Conservation (phyloP, 108 stramenopile genomes). For the Pinguiococcus pyrenoidosus region DNA sequence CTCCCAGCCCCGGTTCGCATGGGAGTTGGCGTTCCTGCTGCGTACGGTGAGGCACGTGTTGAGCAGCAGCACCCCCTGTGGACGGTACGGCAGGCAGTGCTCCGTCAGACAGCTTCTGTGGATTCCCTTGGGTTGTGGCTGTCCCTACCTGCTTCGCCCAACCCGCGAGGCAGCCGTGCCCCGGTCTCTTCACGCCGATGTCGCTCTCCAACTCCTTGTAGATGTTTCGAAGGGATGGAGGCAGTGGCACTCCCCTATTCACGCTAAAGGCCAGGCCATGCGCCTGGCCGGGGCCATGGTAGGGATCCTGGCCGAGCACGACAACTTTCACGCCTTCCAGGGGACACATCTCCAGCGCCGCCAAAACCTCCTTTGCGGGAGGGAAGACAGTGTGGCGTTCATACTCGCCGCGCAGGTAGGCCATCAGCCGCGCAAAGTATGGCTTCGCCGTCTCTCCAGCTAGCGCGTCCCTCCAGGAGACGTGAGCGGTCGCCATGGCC, state of each 20-base stretch:
- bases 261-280: constrained; percentile 62
- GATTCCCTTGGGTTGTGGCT: constrained; percentile 4
- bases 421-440: constrained; percentile 26
- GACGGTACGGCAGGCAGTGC: no score
- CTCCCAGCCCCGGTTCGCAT: constrained; percentile 88
- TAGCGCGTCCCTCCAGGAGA: constrained; percentile 4
- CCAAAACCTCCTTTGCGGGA: constrained; percentile 57
- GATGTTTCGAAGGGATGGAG: constrained; percentile 85
- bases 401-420: constrained; percentile 18
- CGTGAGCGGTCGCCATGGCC: no score
- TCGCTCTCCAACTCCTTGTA: constrained; percentile 59
- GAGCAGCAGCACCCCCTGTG: constrained; percentile 86
- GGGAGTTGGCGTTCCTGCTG: constrained; percentile 66
- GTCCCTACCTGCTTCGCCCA: no score
- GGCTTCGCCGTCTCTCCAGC: constrained; percentile 18
- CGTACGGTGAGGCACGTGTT: constrained; percentile 90
- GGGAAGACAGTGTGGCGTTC: constrained; percentile 66
- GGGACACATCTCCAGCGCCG: constrained; percentile 75
- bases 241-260: constrained; percentile 48
- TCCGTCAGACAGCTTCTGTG: no score
- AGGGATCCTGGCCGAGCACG: constrained; percentile 98
- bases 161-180: constrained; percentile 52
- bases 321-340: constrained; percentile 70
- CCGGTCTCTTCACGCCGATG: constrained; percentile 13
- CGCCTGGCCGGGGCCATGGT: constrained; percentile 74